Evolutionary conservation across 768 basidiomycete species (phyloP), one percentile per base, ranked within the genome.

Genomic region (Trametes cingulata): DNA sequence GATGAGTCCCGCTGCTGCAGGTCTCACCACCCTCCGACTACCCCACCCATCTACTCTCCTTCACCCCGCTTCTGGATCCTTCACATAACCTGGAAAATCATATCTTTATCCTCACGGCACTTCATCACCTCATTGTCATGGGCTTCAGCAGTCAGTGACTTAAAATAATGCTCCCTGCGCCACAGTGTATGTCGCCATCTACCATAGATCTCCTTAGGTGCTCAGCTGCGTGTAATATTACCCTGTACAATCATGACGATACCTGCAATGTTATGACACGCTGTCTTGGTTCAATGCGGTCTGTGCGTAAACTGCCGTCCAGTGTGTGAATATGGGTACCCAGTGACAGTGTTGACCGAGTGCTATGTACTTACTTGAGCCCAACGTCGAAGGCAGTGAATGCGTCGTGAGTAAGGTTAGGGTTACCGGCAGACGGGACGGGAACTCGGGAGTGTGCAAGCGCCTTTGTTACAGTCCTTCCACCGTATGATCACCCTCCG

Each of bases 401-500:
- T n/a, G 29, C 29, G 29, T 33, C 29, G 29, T 33, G 29, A 33
- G 29, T 10, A 33, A 10, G 41, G 41, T 42, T 42, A n/a, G 41
- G 17, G 41, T 42, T 17, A n/a, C 17, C 41, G 41, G 17, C 27
- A 15, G 47, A 17, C 47, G 15, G 47, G 47, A 27, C 22, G 20
- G n/a, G n/a, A n/a, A n/a, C n/a, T n/a, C n/a, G n/a, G 33, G 48
- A 35, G 7, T 10, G 8, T 35, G 36, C 27, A 27, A 25, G 35
- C 49, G 58, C 50, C 22, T 29, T 17, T 25, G 19, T 25, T 35
- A 19, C 19, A 14, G 37, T 27, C 35, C 25, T 45, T 29, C 40
- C 36, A 33, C 29, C 29, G 55, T 29, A 57, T 57, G 56, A 57
- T 49, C 56, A 13, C 47, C 33, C 56, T 57, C 37, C 56, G 47